Evolutionary conservation across 2,329 filamentous ascomycete genomes (phyloP).

Genomic region (Diaporthe australafricana): DNA sequence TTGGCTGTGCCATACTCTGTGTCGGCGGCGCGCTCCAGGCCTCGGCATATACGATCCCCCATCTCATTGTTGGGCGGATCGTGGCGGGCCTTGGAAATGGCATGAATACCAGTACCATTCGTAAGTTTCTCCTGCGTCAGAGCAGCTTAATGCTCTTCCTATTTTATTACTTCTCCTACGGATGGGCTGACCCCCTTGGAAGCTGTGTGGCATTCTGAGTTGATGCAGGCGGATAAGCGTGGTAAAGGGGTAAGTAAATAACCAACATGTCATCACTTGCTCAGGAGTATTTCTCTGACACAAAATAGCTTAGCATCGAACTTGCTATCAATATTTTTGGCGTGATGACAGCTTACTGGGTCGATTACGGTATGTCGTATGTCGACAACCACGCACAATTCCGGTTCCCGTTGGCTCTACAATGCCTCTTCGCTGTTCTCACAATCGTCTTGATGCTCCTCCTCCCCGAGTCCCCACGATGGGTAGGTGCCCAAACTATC

Average conservation of each 20-base stretch:
- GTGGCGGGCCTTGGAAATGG: slow-evolving; percentile 59
- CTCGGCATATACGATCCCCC: slow-evolving; percentile 51
- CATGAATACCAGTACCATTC: slow-evolving; percentile 61
- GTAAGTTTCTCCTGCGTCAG: slow-evolving; percentile 41
- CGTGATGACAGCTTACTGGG: slow-evolving; percentile 19
- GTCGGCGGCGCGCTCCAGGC: slow-evolving; percentile 57
- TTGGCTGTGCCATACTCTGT: slow-evolving; percentile 54
- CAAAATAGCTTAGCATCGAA: neutral
- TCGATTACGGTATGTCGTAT: slow-evolving; percentile 41
- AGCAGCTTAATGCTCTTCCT: neutral
- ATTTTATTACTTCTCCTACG: no score
- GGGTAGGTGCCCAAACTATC: neutral
- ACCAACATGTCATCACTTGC: neutral
- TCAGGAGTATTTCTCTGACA: slow-evolving; percentile 39
- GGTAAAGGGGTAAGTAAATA: slow-evolving; percentile 49
- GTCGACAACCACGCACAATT: slow-evolving; percentile 52
- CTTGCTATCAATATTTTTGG: slow-evolving; percentile 19
- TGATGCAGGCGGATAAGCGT: slow-evolving; percentile 53
- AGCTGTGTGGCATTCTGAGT: slow-evolving; percentile 55
- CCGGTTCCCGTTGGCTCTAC: slow-evolving; percentile 58
- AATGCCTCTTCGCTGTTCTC: slow-evolving; percentile 54
- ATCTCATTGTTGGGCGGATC: slow-evolving; percentile 58
- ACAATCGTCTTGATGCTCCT: slow-evolving; percentile 48
- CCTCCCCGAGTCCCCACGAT: slow-evolving; percentile 44
- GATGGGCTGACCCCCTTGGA: neutral